Evolutionary conservation across 2,329 filamentous ascomycete genomes (phyloP), one percentile per base, ranked within the genome.

Genomic region (Fusarium sp.): DNA sequence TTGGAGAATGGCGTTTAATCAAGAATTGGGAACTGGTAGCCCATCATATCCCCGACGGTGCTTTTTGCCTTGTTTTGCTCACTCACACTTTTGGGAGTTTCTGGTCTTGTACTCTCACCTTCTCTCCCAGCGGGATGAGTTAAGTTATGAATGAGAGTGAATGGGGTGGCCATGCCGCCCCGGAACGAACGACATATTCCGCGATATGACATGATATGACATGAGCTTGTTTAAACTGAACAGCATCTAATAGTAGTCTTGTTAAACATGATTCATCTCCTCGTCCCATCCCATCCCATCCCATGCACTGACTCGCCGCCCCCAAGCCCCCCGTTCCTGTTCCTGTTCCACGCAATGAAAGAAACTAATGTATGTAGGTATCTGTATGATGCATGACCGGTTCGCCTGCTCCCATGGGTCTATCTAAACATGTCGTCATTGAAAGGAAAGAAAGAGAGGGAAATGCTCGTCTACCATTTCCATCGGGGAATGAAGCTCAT

Each of bases 1-100:
- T 25, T 54, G 72, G 72, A 66, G 65, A 66, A 74, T 43, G 66
- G 72, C 52, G 72, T 72, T 72, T 43, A 16, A 60, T 65, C 41
- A 70, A 43, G 70, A 67, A 71, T 64, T 52, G 58, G 35, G 27
- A 37, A 64, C 52, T 35, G 27, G 37, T 52, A 23, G 43, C 43
- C 57, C 62, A 27, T 20, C 18, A 32, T 37, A 20, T 48, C 68
- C 54, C 39, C 56, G 43, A 16, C 7, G 59, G 41, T 11, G 25
- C 27, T 61, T 32, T 34, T 35, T 23, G 20, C 43, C 27, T 60
- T 43, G 23, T 56, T 34, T 57, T 57, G 23, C 34, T 37, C 30
- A 34, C 35, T 23, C 14, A 48, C 43, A 30, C 25, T 30, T 50
- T n/a, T 50, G 45, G 45, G 45, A 25, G 18, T 50, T 30, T 54